Evolutionary conservation across 192 early-diverging fungal species (phyloP), one percentile per base, ranked within the genome.

Genomic region (Umbelopsis vinacea): DNA sequence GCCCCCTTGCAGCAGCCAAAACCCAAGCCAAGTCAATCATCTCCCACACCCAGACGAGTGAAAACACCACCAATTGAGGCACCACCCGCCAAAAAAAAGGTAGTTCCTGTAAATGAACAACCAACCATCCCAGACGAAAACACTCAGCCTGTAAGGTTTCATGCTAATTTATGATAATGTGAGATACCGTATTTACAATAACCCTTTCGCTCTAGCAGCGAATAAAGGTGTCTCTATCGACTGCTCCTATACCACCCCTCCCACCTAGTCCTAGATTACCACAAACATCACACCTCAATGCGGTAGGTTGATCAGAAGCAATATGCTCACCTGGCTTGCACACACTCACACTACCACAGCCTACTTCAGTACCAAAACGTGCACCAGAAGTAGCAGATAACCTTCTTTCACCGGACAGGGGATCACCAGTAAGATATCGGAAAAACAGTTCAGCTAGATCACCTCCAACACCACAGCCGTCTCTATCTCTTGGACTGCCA

Each of bases 391-490:
- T 63, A 35, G 48, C 15, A 17, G 57, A 63, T 37, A 33, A 19
- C 1, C 26, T 12, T 63, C 26, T 63, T 6, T 35, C 57, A 0
- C 26, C 29, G 19, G 57, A 63, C 4, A 29, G 57, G 26, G 26
- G 26, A 0, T 63, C 57, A 29, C 57, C 57, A 37, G 12, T 33
- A 35, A 22, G 57, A 17, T 63, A 63, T 26, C 9, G 48, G 19
- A 50, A 21, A 50, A 15, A 50, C 0, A 37, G 33, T n/a, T 12
- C 57, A 37, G 12, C 57, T 37, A 29, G 57, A 17, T 29, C 57
- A 19, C 57, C 57, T 19, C 57, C 57, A 17, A 63, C 57, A 37
- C 57, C 57, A 63, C 57, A 63, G 57, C 57, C 57, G 14, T 63
- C 57, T 14, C 26, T 63, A 15, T 63, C 57, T 17, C 57, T 63